These are phyloP conservation scores for Betula pendula DNA, from an alignment of 306 rosid genomes.

Conservation along the genomic window DNA sequence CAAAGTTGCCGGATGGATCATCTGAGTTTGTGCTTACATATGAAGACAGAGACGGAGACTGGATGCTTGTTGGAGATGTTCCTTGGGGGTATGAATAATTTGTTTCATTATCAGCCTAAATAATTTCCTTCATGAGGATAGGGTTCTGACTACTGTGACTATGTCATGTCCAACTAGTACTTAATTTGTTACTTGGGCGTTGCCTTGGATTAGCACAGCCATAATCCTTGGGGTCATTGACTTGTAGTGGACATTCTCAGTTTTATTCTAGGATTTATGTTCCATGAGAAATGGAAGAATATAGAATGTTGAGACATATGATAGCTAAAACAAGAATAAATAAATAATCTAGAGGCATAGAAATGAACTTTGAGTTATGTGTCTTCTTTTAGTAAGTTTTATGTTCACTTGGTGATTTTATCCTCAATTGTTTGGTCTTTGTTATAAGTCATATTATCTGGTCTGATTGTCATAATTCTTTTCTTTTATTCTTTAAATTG, in stretches of 20 bases:
- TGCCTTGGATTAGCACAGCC: not conserved
- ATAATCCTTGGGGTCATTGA: not conserved
- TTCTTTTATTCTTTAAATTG: not conserved
- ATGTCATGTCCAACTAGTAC: not conserved
- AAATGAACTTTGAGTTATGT: not conserved
- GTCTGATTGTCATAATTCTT: conserved; percentile 23
- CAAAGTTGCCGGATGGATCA: conserved; percentile 68
- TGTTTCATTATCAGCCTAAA: not conserved
- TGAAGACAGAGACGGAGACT: conserved; percentile 96
- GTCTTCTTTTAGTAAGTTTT: conserved; percentile 5
- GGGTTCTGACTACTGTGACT: not conserved
- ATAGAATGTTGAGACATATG: not conserved
- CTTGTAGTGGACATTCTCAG: not conserved
- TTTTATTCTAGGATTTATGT: not conserved
- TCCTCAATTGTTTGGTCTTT: conserved; percentile 2
- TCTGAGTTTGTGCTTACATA: conserved; percentile 82
- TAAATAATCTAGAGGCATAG: not conserved
- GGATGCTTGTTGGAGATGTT: conserved; percentile 99
- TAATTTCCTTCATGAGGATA: not conserved
- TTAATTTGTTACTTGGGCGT: not conserved
- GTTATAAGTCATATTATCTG: conserved; percentile 11
- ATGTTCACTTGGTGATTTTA: conserved; percentile 21
- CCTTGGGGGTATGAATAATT: conserved; percentile 77
- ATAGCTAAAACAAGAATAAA: not conserved
- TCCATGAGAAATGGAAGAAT: not conserved